Conservation (phyloP, 345 rosid species). For the Boechera divaricarpa region DNA sequence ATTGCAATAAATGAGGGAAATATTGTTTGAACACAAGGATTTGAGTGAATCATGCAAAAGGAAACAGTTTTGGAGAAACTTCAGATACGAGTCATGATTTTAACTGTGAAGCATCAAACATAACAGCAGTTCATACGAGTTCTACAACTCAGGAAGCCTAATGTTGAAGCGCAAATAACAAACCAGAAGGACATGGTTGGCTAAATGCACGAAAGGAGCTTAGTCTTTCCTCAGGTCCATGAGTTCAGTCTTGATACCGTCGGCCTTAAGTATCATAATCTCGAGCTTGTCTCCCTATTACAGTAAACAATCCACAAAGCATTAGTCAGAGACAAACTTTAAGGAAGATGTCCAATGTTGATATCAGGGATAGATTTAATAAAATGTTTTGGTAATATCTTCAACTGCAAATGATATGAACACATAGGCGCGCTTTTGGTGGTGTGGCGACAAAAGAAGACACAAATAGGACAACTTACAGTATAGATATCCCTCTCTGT, state of each 20-base stretch:
- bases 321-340: slow-evolving; percentile 11
- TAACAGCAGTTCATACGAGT: slow-evolving; percentile 29
- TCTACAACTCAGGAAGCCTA: slow-evolving; percentile 28
- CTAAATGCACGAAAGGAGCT: slow-evolving; percentile 28
- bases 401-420: not conserved
- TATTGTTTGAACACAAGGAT: not conserved
- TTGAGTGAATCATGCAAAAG: slow-evolving; percentile 20
- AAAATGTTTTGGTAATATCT: not conserved
- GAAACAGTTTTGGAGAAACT: slow-evolving; percentile 31
- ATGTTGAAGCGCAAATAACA: slow-evolving; percentile 15
- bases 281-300: slow-evolving; percentile 87
- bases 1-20: not conserved
- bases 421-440: not conserved
- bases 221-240: slow-evolving; percentile 88
- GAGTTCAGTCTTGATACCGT: slow-evolving; percentile 70
- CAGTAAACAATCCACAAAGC: slow-evolving; percentile 26
- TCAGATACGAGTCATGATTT: slow-evolving; percentile 32
- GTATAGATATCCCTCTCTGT: slow-evolving; percentile 98
- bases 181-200: slow-evolving; percentile 11
- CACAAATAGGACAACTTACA: slow-evolving; percentile 52
- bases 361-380: not conserved
- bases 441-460: not conserved
- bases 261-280: slow-evolving; percentile 73
- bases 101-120: slow-evolving; percentile 7
- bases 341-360: not conserved